Base-by-base conservation (phyloP, 306 rosid species). In the Pachyrhizus erosus region DNA sequence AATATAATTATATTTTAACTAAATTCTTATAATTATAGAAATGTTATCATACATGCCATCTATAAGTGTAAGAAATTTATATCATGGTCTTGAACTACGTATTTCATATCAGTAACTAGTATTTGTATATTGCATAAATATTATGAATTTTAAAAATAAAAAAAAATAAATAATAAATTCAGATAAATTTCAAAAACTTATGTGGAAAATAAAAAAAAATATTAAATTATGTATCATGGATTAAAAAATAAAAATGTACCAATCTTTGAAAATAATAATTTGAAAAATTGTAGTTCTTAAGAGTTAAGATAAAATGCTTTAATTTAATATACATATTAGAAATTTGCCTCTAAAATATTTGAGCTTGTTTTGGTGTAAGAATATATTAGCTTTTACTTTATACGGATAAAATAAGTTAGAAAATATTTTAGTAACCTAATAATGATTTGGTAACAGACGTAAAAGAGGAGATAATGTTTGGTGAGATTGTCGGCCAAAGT, bases 391-490 rank as follows among this genome's bases (percentile, higher is more conserved):
- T 71, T 48, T 64, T 34, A 9, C 8, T 66, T 66, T 66, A 66
- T 34, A 66, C 3, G 2, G 26, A 66, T 37, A 20, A 37, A 34
- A 37, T 9, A 37, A 34, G 9, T 21, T 21, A 34, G 13, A 29
- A 24, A 68, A 42, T 43, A 58, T 18, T 18, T 42, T 52, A 39
- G 10, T 11, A 51, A 78, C 7, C 43, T 5, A 51, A 39, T 52
- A 55, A 42, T 43, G 48, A 29, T 70, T 42, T 29, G 71, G 39
- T 20, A 29, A 24, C 62, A 31, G 24, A 17, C 40, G 29, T 65
- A 54, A 39, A 73, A 54, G 46, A 29, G 33, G 51, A 66, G 77
- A 79, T 64, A 73, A 66, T 3, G 84, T 73, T 79, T 6, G 84
- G 80, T 54, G 55, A 73, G 39, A 40, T 73, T 79, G 84, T 84